Evolutionary conservation across 208 protist genomes (phyloP).

Genomic region (Acanthamoeba sp.): DNA sequence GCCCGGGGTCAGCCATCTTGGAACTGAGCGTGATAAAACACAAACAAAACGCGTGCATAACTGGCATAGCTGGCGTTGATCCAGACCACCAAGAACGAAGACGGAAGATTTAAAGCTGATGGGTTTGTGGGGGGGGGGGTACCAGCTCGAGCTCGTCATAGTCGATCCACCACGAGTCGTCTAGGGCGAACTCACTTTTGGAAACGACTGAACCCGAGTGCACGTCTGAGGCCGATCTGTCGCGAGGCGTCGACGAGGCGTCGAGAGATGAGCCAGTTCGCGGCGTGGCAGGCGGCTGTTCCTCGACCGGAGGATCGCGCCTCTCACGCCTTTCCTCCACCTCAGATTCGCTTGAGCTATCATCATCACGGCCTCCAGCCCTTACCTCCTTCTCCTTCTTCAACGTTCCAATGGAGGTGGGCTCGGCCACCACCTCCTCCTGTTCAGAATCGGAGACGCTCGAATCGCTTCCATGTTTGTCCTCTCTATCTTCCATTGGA

Average conservation of each 20-base stretch:
- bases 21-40: neutral
- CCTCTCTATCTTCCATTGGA: neutral
- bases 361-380: neutral
- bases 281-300: neutral
- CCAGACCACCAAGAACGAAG: slow-evolving; percentile 1
- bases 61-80: neutral
- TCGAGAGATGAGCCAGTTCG: neutral
- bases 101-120: neutral
- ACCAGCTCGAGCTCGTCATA: slow-evolving; percentile 68
- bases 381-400: slow-evolving; percentile 61
- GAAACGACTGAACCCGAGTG: neutral
- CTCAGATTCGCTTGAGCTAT: slow-evolving; percentile 25
- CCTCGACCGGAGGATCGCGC: neutral
- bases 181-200: slow-evolving; percentile 59
- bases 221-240: neutral
- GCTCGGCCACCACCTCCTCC: neutral
- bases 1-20: neutral
- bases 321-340: slow-evolving; percentile 11
- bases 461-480: neutral
- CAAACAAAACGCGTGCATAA: neutral
- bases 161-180: slow-evolving; percentile 69
- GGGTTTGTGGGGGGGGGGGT: neutral
- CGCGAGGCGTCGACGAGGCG: neutral
- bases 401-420: neutral
- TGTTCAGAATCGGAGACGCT: neutral